Conservation (phyloP, 2,329 filamentous ascomycete species). For the Ophiostoma fasciatum region DNA sequence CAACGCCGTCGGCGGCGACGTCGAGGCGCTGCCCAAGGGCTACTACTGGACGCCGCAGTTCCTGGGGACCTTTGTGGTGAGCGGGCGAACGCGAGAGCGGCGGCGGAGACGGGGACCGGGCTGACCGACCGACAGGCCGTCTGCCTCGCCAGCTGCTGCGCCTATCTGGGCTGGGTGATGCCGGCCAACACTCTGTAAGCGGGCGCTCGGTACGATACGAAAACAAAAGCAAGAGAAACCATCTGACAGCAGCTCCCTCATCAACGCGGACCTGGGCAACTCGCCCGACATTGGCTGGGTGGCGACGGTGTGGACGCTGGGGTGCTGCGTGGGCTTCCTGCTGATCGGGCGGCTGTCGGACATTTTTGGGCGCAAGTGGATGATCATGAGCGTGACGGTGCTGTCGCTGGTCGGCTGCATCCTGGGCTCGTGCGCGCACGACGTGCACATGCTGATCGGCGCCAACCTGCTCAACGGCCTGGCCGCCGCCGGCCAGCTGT, state of each 20-base stretch:
- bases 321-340: conserved; percentile 23
- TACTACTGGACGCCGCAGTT: conserved; percentile 26
- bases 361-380: conserved; percentile 27
- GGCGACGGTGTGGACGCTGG: conserved; percentile 23
- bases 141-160: conserved; percentile 19
- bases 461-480: conserved; percentile 24
- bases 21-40: conserved; percentile 24
- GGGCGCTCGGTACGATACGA: too few species aligned
- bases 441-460: conserved; percentile 22
- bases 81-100: too few species aligned
- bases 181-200: conserved; percentile 23
- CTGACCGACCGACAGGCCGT: conserved; percentile 14
- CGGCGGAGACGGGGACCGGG: too few species aligned
- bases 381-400: conserved; percentile 19
- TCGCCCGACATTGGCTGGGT: conserved; percentile 20
- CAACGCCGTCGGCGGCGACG: conserved; percentile 26
- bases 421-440: conserved; percentile 20
- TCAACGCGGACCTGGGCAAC: conserved; percentile 20
- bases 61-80: conserved; percentile 21
- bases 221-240: too few species aligned
- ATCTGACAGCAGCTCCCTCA: conserved; percentile 13
- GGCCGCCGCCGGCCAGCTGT: conserved; percentile 25
- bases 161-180: conserved; percentile 21
- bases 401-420: conserved; percentile 24
- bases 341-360: conserved; percentile 27